Evolutionary conservation across 768 basidiomycete species (phyloP).

Genomic region (Boletus bicolor): DNA sequence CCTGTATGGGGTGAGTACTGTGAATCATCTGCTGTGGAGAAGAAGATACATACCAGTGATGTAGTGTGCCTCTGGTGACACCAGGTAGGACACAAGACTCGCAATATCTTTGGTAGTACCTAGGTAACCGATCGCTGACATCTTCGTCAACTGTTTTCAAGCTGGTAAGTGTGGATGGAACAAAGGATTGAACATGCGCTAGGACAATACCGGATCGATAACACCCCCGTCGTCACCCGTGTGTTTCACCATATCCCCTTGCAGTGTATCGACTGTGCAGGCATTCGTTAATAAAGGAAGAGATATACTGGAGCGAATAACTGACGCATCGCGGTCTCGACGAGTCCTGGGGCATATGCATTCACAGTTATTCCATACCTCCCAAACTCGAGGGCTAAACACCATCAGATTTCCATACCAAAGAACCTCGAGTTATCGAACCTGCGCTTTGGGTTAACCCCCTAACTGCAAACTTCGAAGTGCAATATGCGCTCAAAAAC

Average conservation of each 20-base stretch:
- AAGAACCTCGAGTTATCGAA: not conserved
- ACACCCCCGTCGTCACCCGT: slow-evolving; percentile 16
- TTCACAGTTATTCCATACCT: slow-evolving; percentile 33
- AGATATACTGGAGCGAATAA: not conserved
- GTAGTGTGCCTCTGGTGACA: slow-evolving; percentile 31
- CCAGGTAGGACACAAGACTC: slow-evolving; percentile 36
- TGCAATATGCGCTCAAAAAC: slow-evolving; percentile 30
- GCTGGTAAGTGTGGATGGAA: not conserved
- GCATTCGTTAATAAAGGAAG: not conserved
- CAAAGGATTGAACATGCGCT: not conserved
- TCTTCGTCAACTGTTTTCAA: slow-evolving; percentile 9
- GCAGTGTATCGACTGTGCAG: slow-evolving; percentile 17
- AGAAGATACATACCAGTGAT: slow-evolving; percentile 31
- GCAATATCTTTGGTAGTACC: slow-evolving; percentile 34
- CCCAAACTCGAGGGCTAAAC: slow-evolving; percentile 32
- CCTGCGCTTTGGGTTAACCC: slow-evolving; percentile 39
- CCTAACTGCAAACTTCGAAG: slow-evolving; percentile 42
- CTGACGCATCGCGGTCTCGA: slow-evolving; percentile 31
- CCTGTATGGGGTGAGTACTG: slow-evolving; percentile 7
- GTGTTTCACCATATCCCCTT: slow-evolving; percentile 6
- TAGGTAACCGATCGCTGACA: slow-evolving; percentile 19
- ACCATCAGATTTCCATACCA: not conserved
- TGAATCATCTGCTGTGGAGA: not conserved
- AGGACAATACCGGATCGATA: slow-evolving; percentile 10
- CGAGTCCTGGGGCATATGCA: slow-evolving; percentile 33